Percentiles rank a stretch among this genome's conserved stretches.
These are phyloP conservation scores for Arabidopsis thaliana DNA, from an alignment of 345 rosid genomes.

Conservation along the genomic window DNA sequence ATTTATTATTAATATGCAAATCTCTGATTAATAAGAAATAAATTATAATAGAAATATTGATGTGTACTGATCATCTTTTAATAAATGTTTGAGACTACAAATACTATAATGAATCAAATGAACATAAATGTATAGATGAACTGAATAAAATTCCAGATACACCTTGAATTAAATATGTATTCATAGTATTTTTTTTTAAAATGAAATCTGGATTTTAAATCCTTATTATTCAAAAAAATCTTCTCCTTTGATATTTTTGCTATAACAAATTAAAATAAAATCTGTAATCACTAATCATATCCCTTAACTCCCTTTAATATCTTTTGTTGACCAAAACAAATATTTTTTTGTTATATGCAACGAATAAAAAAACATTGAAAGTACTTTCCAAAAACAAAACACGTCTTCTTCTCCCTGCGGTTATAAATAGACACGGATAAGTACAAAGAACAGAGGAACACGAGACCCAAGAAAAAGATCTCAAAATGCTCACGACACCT, in stretches of 20 bases:
- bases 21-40: too few relatives aligned
- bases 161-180: neutral
- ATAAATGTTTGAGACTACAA: neutral
- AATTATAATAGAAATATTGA: too few relatives aligned
- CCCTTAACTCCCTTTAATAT: too few relatives aligned
- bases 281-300: neutral
- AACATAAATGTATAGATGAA: neutral
- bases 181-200: too few relatives aligned
- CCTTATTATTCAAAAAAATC: neutral
- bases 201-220: neutral
- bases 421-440: conserved; percentile 37
- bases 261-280: neutral
- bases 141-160: neutral
- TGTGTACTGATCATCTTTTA: neutral
- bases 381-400: neutral
- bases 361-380: neutral
- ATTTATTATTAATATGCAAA: neutral
- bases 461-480: conserved; percentile 24
- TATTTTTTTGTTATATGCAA: neutral
- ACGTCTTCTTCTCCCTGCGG: conserved; percentile 15
- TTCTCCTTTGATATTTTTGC: neutral
- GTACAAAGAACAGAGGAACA: conserved; percentile 17
- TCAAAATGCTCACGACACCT: conserved; percentile 30
- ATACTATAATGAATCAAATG: neutral
- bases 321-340: neutral